Conservation (phyloP, 495 filamentous ascomycete genomes). For the Talaromyces adpressus region DNA sequence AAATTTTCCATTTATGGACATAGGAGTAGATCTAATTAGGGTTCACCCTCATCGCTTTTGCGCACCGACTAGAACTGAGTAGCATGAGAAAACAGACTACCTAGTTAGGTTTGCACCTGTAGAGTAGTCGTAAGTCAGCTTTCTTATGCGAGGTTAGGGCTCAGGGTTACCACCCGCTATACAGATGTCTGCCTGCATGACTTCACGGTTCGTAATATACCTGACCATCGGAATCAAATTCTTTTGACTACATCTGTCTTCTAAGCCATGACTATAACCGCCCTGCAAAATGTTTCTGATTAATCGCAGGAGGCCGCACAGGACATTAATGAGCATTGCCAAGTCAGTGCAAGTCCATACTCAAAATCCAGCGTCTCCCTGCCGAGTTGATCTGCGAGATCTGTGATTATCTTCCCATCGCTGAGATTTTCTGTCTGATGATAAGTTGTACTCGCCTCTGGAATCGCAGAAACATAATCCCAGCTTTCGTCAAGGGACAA, state of each 20-base stretch:
- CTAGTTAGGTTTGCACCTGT: too few species aligned
- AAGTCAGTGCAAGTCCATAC: neutral
- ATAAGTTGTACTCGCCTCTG: constrained; percentile 13
- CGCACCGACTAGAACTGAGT: too few species aligned
- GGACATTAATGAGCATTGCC: constrained; percentile 5
- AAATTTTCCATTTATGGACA: too few species aligned
- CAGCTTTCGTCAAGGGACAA: neutral
- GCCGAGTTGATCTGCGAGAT: neutral
- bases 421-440: constrained; percentile 25
- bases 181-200: neutral
- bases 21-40: too few species aligned
- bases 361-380: constrained; percentile 1
- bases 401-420: constrained; percentile 13
- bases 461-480: neutral
- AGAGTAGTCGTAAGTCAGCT: too few species aligned
- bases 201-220: neutral
- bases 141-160: neutral
- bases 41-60: too few species aligned
- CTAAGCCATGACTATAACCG: neutral
- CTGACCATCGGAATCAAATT: neutral
- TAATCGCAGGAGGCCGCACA: neutral
- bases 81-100: too few species aligned
- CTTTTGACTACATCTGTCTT: neutral
- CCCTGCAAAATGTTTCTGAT: neutral
- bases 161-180: neutral